phyloP scores from a whole-genome alignment of 768 basidiomycete species.

The Galerina sulciceps region DNA sequence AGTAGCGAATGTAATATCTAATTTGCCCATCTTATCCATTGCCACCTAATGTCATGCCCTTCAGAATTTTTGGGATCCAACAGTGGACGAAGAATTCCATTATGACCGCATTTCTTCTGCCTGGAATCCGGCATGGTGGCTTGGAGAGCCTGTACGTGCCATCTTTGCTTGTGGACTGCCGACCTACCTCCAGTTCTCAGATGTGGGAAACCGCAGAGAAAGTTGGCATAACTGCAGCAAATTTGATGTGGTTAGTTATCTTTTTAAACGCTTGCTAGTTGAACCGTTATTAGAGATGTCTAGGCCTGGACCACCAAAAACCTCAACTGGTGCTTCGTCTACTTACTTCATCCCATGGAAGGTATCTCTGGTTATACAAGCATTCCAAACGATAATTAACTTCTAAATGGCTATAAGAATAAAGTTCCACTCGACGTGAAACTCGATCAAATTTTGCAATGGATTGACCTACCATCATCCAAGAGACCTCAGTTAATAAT shows the following conservation, averaged over 20 bases:
- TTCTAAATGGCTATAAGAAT: constrained; percentile 39
- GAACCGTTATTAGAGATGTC: too few species aligned
- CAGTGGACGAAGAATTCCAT: constrained; percentile 61
- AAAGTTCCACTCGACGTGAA: constrained; percentile 70
- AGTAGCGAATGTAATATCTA: constrained; percentile 70
- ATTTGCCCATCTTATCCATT: background rate
- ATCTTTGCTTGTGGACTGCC: background rate
- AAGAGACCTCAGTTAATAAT: constrained; percentile 78
- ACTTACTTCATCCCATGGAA: constrained; percentile 84
- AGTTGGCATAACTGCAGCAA: constrained; percentile 76
- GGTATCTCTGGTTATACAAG: constrained; percentile 37
- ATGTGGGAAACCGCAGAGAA: constrained; percentile 90
- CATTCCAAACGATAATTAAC: background rate
- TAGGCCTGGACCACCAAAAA: constrained; percentile 86
- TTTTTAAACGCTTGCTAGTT: background rate
- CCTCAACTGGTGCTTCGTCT: constrained; percentile 62
- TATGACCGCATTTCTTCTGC: constrained; percentile 67
- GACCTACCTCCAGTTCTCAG: constrained; percentile 38
- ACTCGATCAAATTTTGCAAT: constrained; percentile 75
- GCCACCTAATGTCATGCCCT: background rate
- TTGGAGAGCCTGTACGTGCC: constrained; percentile 77
- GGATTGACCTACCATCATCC: constrained; percentile 80
- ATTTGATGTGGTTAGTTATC: constrained; percentile 84
- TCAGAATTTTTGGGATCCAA: constrained; percentile 89
- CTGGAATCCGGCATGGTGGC: constrained; percentile 82